Base-by-base conservation (phyloP, 2,329 filamentous ascomycete genomes). In the Alternaria novae-zelandiae region DNA sequence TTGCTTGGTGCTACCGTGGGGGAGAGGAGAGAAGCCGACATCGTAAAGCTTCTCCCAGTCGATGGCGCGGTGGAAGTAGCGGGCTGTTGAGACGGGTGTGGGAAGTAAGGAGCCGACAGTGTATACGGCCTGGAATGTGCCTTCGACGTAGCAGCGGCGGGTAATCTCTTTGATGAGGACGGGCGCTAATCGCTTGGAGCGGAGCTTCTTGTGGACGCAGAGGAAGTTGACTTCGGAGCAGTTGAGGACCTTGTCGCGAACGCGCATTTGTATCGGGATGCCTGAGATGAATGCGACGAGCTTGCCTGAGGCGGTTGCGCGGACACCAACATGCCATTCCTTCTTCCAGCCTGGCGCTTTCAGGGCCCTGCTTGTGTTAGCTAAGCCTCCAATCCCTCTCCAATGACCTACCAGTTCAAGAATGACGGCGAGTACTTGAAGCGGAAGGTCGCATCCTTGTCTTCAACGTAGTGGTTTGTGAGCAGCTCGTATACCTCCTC, bases 101-200 rank as follows among this genome's bases (percentile, higher is more conserved):
- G 96, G 96, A 2, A 99, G 86, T 43, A 99, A 90, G 20, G 95
- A 90, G 43, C 96, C 96, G 26, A 91, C 96, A 1, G 96, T 99
- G 83, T 97, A 98, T 62, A 99, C 92, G 54, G 95, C 96, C 82
- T 99, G 96, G 86, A 91, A 98, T 69, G 96, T 91, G 60, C 90
- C 92, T 68, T 91, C 86, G 51, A 94, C 82, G 81, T 98, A 96
- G 84, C 93, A 97, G 67, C 94, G 88, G 51, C 96, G 91, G 6
- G 96, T 99, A 73, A 99, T 93, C 80, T 99, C 96, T 81, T 97
- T 97, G 85, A 99, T 99, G 57, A 99, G 88, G 2, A 98, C 91
- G 0, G 96, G 96, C 0, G 96, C 90, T 46, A 99, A 88, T 57
- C 96, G 90, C 84, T 98, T 97, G 61, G 92, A 89, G 54, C 96